phyloP scores from a whole-genome alignment of 208 protist genomes.

The Leishmania lainsoni region DNA sequence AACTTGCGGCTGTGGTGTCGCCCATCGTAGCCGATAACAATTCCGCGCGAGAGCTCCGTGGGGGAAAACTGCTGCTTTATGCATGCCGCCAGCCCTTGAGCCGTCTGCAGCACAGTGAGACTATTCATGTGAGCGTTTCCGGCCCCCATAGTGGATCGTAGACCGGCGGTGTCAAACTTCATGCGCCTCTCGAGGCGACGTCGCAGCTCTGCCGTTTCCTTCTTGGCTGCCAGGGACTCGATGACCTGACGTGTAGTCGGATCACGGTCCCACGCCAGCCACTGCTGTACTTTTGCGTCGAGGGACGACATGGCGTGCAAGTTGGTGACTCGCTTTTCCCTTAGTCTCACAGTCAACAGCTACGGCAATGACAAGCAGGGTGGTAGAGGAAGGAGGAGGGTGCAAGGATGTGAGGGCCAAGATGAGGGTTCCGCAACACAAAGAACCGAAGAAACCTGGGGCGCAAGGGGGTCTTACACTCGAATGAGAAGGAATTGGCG shows the following conservation, averaged over 20 bases:
- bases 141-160: constrained; percentile 93
- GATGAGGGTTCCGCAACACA: neutral
- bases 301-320: constrained; percentile 17
- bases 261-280: constrained; percentile 77
- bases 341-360: neutral
- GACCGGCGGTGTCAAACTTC: constrained; percentile 95
- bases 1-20: constrained; percentile 93
- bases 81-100: constrained; percentile 86
- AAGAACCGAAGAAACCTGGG: neutral
- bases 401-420: neutral
- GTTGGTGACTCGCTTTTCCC: neutral
- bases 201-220: constrained; percentile 48
- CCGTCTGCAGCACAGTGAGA: constrained; percentile 95
- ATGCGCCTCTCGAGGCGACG: constrained; percentile 85
- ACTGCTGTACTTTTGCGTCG: constrained; percentile 55
- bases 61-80: constrained; percentile 48
- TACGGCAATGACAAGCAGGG: neutral
- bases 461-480: neutral
- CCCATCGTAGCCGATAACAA: constrained; percentile 96
- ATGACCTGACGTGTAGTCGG: constrained; percentile 47
- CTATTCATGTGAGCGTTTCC: constrained; percentile 96
- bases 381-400: neutral
- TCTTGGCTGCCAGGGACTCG: constrained; percentile 36
- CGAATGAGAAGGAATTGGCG: neutral
- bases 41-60: constrained; percentile 47